Percentiles rank a stretch among this genome's conserved stretches.
phyloP scores from a whole-genome alignment of 345 rosid species.

The Populus tremula region DNA sequence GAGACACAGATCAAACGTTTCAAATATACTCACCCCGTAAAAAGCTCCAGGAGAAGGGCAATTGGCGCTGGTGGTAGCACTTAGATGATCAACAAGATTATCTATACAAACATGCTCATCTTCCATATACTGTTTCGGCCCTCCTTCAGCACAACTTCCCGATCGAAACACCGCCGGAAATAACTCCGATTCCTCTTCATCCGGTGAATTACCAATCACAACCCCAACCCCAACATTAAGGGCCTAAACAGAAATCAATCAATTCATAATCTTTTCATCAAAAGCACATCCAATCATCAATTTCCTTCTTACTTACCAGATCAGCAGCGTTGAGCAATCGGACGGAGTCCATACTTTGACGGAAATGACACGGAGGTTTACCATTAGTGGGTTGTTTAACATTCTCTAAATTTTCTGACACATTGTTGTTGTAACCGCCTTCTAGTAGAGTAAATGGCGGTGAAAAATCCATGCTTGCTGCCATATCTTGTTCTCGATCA shows the following conservation, averaged over 20 bases:
- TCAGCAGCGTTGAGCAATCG: constrained; percentile 49
- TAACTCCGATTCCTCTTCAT: constrained; percentile 53
- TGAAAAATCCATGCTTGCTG: constrained; percentile 61
- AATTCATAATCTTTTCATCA: not conserved
- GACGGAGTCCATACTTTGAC: constrained; percentile 42
- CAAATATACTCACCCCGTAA: constrained; percentile 69
- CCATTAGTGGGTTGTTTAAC: constrained; percentile 47
- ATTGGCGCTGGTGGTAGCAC: constrained; percentile 29
- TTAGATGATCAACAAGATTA: constrained; percentile 65
- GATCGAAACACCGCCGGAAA: constrained; percentile 68
- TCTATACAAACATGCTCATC: constrained; percentile 91
- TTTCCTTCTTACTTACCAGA: constrained; percentile 39
- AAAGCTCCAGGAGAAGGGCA: constrained; percentile 78
- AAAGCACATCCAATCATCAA: not conserved
- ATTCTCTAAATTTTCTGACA: constrained; percentile 41
- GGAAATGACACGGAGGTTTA: constrained; percentile 76
- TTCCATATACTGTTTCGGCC: constrained; percentile 89
- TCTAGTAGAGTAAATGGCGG: constrained; percentile 47
- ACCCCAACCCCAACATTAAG: constrained; percentile 54
- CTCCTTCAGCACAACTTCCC: constrained; percentile 92
- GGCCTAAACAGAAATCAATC: constrained; percentile 43
- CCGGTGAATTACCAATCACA: constrained; percentile 44
- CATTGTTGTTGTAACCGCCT: constrained; percentile 35
- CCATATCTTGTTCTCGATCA: constrained; percentile 50
- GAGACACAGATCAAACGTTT: not conserved